A percentile compares a stretch with the other conserved stretches of the same genome.
phyloP scores from a whole-genome alignment of 129 eudicot genomes.

The Chrysanthemum lavandulifolium region DNA sequence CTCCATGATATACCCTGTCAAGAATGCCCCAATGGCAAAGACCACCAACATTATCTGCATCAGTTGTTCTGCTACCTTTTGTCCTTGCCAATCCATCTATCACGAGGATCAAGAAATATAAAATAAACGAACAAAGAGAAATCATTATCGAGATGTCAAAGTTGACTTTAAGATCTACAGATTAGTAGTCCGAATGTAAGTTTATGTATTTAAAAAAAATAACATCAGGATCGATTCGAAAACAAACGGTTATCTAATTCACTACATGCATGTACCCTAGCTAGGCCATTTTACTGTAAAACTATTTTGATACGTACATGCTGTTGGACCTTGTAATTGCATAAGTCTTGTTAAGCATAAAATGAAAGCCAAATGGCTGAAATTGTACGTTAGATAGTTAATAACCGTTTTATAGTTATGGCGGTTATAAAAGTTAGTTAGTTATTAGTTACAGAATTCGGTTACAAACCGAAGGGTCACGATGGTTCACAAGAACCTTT shows the following conservation, averaged over 20 bases:
- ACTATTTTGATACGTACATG: neutral
- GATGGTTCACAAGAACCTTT: too few species aligned
- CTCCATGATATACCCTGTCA: constrained; percentile 29
- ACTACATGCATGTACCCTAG: too few species aligned
- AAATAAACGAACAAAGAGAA: neutral
- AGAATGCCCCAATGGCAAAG: constrained; percentile 26
- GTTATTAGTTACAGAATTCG: too few species aligned
- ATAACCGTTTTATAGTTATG: too few species aligned
- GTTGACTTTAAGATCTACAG: neutral
- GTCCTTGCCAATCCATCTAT: constrained; percentile 46
- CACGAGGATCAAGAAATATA: neutral
- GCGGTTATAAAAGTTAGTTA: too few species aligned
- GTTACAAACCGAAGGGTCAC: too few species aligned
- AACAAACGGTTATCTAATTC: neutral
- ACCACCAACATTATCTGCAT: constrained; percentile 35
- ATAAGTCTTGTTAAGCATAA: too few species aligned
- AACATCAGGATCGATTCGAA: neutral
- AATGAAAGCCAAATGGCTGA: too few species aligned
- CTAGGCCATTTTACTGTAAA: neutral
- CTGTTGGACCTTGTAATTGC: too few species aligned
- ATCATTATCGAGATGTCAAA: neutral
- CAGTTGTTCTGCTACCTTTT: constrained; percentile 35
- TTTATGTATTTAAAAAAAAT: neutral
- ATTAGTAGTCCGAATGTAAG: neutral
- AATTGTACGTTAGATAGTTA: too few species aligned